These are phyloP conservation scores for Acer campestre DNA, from an alignment of 345 rosid genomes.

Conservation along the genomic window DNA sequence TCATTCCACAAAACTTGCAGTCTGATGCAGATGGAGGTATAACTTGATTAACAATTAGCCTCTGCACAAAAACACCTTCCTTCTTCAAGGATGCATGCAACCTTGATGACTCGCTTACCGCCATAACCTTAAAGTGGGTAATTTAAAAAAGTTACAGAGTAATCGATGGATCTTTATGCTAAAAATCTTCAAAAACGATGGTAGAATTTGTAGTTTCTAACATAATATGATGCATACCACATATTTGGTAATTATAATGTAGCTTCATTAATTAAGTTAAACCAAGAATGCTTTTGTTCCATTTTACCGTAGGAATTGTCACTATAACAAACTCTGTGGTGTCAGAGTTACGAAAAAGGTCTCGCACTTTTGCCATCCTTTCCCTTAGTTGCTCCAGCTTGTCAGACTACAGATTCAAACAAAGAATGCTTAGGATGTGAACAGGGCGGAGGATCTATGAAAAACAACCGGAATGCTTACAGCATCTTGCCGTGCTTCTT, in stretches of 20 bases:
- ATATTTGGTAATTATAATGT: background rate
- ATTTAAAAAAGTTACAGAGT: background rate
- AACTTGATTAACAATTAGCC: slow-evolving; percentile 71
- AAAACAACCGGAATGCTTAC: slow-evolving; percentile 45
- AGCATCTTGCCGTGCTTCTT: slow-evolving; percentile 43
- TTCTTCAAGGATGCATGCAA: slow-evolving; percentile 65
- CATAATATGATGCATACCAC: background rate
- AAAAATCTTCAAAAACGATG: background rate
- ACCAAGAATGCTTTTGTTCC: background rate
- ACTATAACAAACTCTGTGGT: slow-evolving; percentile 78
- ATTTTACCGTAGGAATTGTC: slow-evolving; percentile 71
- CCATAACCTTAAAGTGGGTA: slow-evolving; percentile 59
- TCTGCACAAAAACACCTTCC: slow-evolving; percentile 64
- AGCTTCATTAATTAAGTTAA: background rate
- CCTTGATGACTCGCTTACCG: slow-evolving; percentile 74
- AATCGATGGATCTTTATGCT: background rate
- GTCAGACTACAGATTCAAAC: slow-evolving; percentile 41
- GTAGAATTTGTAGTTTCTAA: background rate
- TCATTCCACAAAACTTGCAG: slow-evolving; percentile 73
- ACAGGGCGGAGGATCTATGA: slow-evolving; percentile 1
- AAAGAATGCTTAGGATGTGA: slow-evolving; percentile 18
- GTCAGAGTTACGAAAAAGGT: slow-evolving; percentile 59
- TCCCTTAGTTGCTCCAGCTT: slow-evolving; percentile 66
- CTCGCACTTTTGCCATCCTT: slow-evolving; percentile 69
- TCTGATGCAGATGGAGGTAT: slow-evolving; percentile 58